phyloP scores from a whole-genome alignment of 306 rosid genomes.

The Ormosia emarginata region DNA sequence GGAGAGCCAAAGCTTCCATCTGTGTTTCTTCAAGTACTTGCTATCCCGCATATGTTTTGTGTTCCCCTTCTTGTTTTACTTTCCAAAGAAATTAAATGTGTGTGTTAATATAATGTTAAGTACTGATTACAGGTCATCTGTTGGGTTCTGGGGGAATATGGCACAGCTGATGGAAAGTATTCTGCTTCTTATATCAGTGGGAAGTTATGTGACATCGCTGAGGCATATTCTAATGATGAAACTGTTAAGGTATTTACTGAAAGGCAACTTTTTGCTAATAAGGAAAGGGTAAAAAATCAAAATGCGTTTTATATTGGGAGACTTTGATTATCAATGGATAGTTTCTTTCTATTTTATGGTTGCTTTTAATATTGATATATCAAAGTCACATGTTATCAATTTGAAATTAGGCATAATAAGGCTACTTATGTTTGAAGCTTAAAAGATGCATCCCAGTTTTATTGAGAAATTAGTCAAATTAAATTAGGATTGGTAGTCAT shows the following conservation, averaged over 20 bases:
- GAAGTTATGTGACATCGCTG: constrained; percentile 89
- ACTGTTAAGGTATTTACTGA: constrained; percentile 66
- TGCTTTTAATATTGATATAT: neutral
- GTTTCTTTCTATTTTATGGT: neutral
- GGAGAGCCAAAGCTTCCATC: constrained; percentile 96
- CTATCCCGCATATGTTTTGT: constrained; percentile 15
- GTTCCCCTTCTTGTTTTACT: neutral
- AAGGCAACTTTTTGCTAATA: neutral
- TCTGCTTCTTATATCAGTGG: constrained; percentile 77
- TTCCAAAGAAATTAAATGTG: constrained; percentile 11
- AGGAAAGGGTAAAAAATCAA: neutral
- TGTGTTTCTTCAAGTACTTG: constrained; percentile 78
- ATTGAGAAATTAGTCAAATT: neutral
- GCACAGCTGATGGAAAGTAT: constrained; percentile 85
- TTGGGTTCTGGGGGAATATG: constrained; percentile 98
- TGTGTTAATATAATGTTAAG: constrained; percentile 21
- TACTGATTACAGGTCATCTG: constrained; percentile 84
- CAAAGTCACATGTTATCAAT: neutral
- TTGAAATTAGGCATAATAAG: neutral
- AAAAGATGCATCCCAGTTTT: neutral
- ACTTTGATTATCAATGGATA: neutral
- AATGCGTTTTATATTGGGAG: neutral
- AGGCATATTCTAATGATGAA: constrained; percentile 90
- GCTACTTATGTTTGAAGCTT: neutral
- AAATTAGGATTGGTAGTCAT: neutral